A percentile compares a stretch with the other conserved stretches of the same genome.
Conservation (phyloP, 306 rosid genomes). For the Citrullus colocynthis region DNA sequence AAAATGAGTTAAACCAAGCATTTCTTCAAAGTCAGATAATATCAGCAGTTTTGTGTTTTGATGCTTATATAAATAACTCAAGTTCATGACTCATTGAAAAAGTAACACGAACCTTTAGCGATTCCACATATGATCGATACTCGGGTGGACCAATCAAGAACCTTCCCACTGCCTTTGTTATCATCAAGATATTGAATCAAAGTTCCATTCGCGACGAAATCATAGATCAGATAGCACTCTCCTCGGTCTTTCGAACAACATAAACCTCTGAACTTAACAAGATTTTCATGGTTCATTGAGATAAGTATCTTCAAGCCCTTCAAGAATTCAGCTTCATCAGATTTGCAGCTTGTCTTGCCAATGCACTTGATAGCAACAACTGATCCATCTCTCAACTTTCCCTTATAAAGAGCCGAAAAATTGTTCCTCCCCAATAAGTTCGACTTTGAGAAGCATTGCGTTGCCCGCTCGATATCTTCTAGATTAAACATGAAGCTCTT, state of each 20-base stretch:
- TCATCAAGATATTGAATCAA: constrained; percentile 50
- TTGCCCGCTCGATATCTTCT: constrained; percentile 40
- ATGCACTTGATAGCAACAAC: constrained; percentile 57
- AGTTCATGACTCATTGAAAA: neutral
- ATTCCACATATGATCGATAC: constrained; percentile 61
- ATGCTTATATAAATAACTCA: neutral
- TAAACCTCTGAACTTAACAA: constrained; percentile 76
- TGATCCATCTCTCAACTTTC: constrained; percentile 64
- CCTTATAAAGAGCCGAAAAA: constrained; percentile 46
- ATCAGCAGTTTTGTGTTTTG: neutral
- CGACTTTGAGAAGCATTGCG: constrained; percentile 35
- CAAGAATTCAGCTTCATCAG: constrained; percentile 66
- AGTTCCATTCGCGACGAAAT: constrained; percentile 49
- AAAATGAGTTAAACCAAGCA: neutral
- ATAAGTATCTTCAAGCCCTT: constrained; percentile 66
- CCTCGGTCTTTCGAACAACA: constrained; percentile 77
- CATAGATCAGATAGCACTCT: constrained; percentile 67
- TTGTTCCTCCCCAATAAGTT: constrained; percentile 50
- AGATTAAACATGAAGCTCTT: constrained; percentile 35
- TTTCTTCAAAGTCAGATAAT: neutral
- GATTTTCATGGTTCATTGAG: constrained; percentile 59
- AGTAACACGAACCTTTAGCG: constrained; percentile 53
- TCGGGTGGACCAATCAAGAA: constrained; percentile 73
- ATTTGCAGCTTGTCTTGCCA: constrained; percentile 66
- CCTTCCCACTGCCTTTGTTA: constrained; percentile 19